Conservation (phyloP, 306 rosid genomes). For the Inga leiocalycina region DNA sequence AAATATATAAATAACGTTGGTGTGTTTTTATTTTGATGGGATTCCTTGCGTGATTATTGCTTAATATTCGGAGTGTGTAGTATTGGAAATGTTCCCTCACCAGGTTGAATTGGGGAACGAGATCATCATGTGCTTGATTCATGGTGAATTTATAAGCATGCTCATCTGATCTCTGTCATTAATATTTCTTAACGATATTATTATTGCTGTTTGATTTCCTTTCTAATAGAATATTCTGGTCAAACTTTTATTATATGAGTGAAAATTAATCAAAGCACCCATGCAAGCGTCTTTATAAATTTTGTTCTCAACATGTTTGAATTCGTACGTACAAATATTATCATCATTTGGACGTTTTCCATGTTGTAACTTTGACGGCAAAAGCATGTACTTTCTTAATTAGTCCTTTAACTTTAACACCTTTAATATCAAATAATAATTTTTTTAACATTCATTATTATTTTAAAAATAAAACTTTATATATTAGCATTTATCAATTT, state of each 20-base stretch:
- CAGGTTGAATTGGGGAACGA: slow-evolving; percentile 58
- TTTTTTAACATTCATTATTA: too few relatives aligned
- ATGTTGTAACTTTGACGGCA: not conserved
- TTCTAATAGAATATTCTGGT: not conserved
- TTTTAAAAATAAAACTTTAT: too few relatives aligned
- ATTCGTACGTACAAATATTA: not conserved
- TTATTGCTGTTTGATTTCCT: not conserved
- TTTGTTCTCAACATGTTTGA: not conserved
- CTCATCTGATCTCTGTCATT: slow-evolving; percentile 29
- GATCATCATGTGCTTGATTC: slow-evolving; percentile 75
- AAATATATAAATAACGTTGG: not conserved
- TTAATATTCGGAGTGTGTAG: slow-evolving; percentile 7
- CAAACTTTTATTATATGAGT: not conserved
- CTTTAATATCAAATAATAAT: too few relatives aligned
- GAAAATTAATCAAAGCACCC: not conserved
- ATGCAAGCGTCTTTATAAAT: not conserved
- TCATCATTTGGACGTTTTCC: not conserved
- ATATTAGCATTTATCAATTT: too few relatives aligned
- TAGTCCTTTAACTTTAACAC: too few relatives aligned
- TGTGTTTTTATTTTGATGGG: slow-evolving; percentile 6
- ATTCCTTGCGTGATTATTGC: not conserved
- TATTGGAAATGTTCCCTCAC: slow-evolving; percentile 47
- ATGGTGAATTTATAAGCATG: slow-evolving; percentile 58
- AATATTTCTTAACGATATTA: not conserved
- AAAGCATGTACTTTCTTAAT: too few relatives aligned